Base-by-base conservation (phyloP, 2,329 filamentous ascomycete species). In the Ophiocordyceps sinensis region DNA sequence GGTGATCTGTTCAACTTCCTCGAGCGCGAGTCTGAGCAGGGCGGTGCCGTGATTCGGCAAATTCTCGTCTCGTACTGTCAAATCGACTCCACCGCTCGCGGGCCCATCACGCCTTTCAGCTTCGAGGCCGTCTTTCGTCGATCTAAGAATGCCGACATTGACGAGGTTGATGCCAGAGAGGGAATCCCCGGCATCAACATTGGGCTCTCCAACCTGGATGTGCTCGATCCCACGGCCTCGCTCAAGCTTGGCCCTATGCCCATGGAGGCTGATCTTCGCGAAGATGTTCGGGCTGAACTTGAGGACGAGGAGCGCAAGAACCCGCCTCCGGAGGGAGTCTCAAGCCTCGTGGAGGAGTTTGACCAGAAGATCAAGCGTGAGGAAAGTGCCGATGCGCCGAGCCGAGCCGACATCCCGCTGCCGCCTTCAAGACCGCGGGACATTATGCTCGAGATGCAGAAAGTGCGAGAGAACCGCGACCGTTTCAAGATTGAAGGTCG, bases 401-500 rank as follows among this genome's bases (percentile, higher is more conserved):
- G 68, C 38, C 76, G 88, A 36, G 71, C 81, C 14, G 82, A 88
- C 21, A 74, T 96, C 19, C 89, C 91, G 2, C 76, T 93, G 19
- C 91, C 91, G 1, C 83, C 87, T 5, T 93, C 89, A 0, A 76
- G 87, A 15, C 86, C 87, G 3, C 75, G 88, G 45, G 91, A 98
- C 52, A 87, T 98, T 8, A 77, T 85, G 26, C 85, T 95, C 66
- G 91, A 96, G 60, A 87, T 96, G 52, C 85, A 91, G 54, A 91
- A 89, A 57, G 78, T 96, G 10, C 85, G 86, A 48, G 91, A 98
- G 60, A 85, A 94, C 53, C 79, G 91, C 19, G 89, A 96, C 53
- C 76, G 89, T 15, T 94, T 95, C 59, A 82, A 78, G 55, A 89
- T 96, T 43, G 85, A 94, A 44, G 77, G 80, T 17, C 77, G 83